These are phyloP conservation scores for Fusarium setosum DNA, from an alignment of 2,329 filamentous ascomycete genomes.

Conservation along the genomic window DNA sequence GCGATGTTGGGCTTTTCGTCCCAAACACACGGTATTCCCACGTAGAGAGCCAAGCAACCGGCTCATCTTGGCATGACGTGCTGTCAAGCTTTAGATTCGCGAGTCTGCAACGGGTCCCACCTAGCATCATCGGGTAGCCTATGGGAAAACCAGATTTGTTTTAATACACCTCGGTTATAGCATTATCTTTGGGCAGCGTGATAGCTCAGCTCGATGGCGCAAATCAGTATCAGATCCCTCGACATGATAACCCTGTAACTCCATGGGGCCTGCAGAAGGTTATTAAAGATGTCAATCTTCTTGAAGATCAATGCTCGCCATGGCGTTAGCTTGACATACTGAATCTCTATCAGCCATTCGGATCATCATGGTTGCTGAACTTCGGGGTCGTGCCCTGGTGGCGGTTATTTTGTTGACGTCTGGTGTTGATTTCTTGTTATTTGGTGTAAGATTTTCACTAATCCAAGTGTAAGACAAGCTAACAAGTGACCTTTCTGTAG, in stretches of 20 bases:
- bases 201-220: not conserved
- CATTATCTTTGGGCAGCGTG: not conserved
- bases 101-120: not conserved
- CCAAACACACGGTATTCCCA: not conserved
- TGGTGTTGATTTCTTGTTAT: slow-evolving; percentile 8
- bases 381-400: slow-evolving; percentile 8
- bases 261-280: no score
- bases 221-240: not conserved
- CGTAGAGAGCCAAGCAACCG: not conserved
- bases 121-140: not conserved
- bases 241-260: no score
- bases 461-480: not conserved
- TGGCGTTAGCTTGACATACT: not conserved
- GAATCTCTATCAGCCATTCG: not conserved
- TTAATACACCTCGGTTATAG: not conserved
- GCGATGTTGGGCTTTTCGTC: not conserved
- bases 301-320: no score
- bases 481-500: not conserved
- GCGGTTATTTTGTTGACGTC: slow-evolving; percentile 6
- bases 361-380: slow-evolving; percentile 7
- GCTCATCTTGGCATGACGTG: slow-evolving; percentile 4
- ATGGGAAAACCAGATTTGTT: not conserved
- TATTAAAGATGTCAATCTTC: not conserved
- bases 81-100: slow-evolving; percentile 19
- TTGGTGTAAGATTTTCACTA: not conserved